These are phyloP conservation scores for Halophytophthora batemanensis DNA, from an alignment of 352 stramenopile species.

Conservation along the genomic window DNA sequence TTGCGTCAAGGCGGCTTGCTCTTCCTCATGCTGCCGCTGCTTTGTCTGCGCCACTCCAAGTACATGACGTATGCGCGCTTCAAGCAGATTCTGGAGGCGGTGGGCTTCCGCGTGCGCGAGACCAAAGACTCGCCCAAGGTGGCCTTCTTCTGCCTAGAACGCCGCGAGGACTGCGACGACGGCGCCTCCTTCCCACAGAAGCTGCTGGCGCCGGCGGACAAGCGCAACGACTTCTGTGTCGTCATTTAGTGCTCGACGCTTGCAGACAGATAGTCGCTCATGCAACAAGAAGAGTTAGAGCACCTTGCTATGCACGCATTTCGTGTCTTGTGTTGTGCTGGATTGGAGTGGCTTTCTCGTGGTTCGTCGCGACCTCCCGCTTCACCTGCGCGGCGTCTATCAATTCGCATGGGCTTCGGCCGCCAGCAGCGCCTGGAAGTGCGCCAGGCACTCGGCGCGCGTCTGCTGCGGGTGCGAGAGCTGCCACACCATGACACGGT, in stretches of 20 bases:
- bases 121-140: conserved; percentile 81
- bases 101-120: conserved; percentile 64
- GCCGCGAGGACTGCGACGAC: conserved; percentile 27
- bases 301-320: conserved; percentile 18
- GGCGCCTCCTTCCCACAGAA: conserved; percentile 42
- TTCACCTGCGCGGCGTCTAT: conserved; percentile 9
- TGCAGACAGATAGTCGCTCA: no score
- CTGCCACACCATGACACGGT: conserved; percentile 61
- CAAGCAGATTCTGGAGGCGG: conserved; percentile 56
- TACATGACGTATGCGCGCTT: conserved; percentile 78
- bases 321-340: conserved; percentile 16
- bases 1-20: conserved; percentile 47
- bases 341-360: conserved; percentile 18
- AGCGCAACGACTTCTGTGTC: conserved; percentile 71
- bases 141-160: conserved; percentile 78
- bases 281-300: no score
- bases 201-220: conserved; percentile 38
- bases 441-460: conserved; percentile 50
- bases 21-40: conserved; percentile 76
- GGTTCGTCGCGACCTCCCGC: conserved; percentile 1
- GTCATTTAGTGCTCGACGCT: no score
- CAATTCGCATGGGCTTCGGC: conserved; percentile 6
- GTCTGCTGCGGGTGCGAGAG: conserved; percentile 44
- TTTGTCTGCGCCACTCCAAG: conserved; percentile 72
- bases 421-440: conserved; percentile 30